Conservation (phyloP, 176 grass and related monocot species). For the Aegilops umbellulata region DNA sequence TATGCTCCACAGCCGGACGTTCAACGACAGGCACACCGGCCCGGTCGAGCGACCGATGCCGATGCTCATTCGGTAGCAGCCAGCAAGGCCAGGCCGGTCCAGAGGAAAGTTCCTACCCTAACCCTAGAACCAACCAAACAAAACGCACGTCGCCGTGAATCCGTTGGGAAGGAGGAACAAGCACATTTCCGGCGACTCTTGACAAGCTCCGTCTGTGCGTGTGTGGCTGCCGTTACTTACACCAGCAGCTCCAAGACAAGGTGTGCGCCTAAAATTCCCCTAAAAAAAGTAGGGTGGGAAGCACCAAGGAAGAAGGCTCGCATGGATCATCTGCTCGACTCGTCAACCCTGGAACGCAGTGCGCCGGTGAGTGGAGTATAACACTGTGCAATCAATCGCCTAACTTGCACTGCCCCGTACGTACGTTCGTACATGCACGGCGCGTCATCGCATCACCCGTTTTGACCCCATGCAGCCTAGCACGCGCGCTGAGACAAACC, state of each 20-base stretch:
- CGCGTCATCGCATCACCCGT: not conserved
- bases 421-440: not conserved
- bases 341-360: too few relatives aligned
- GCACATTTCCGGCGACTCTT: not conserved
- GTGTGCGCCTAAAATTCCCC: not conserved
- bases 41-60: not conserved
- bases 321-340: too few relatives aligned
- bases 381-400: not conserved
- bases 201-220: not conserved
- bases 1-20: not conserved
- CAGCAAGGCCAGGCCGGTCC: not conserved
- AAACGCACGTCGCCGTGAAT: not conserved
- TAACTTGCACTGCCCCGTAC: not conserved
- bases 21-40: not conserved
- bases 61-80: not conserved
- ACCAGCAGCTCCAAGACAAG: not conserved
- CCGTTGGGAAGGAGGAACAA: not conserved
- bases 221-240: not conserved
- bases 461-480: not conserved
- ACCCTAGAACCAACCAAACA: not conserved
- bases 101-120: not conserved
- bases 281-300: not conserved
- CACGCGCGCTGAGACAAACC: conserved; percentile 1
- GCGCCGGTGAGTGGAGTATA: too few relatives aligned
- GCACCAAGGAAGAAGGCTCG: not conserved